Evolutionary conservation across 306 rosid species (phyloP).

Genomic region (Macrotyloma uniflorum): DNA sequence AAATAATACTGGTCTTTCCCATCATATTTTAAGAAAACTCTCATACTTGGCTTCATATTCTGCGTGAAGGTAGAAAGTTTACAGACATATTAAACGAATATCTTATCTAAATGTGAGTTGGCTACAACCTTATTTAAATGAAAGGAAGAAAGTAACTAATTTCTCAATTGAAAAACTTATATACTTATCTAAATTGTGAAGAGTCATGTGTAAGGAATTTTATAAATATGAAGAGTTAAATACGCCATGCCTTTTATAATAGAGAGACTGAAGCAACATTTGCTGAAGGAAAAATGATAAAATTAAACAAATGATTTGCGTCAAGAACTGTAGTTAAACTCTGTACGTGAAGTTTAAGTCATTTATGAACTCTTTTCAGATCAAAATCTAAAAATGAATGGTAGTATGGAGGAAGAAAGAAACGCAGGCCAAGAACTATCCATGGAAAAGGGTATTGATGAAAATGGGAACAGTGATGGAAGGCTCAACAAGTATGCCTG

Average conservation of each 20-base stretch:
- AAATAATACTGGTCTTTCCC: too few species aligned
- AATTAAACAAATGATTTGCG: not conserved
- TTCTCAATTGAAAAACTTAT: not conserved
- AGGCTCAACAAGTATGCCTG: conserved; percentile 58
- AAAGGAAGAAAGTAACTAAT: not conserved
- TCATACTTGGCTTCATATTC: too few species aligned
- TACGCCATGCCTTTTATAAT: not conserved
- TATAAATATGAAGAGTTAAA: not conserved
- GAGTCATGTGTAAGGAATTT: conserved; percentile 3
- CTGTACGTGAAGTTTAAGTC: not conserved
- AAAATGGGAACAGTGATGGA: not conserved
- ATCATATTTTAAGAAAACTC: too few species aligned
- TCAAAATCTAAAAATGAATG: not conserved
- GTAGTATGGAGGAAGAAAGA: not conserved
- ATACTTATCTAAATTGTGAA: not conserved
- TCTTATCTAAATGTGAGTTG: not conserved
- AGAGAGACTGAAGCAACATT: not conserved
- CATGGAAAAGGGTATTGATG: conserved; percentile 29
- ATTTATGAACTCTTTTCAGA: not conserved
- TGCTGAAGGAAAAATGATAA: not conserved
- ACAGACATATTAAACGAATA: too few species aligned
- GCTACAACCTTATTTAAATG: not conserved
- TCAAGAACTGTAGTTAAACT: too few species aligned
- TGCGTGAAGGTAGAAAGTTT: too few species aligned
- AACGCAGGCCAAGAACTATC: not conserved